Evolutionary conservation across 208 protist species (phyloP).

Genomic region (Trypanosoma mega): DNA sequence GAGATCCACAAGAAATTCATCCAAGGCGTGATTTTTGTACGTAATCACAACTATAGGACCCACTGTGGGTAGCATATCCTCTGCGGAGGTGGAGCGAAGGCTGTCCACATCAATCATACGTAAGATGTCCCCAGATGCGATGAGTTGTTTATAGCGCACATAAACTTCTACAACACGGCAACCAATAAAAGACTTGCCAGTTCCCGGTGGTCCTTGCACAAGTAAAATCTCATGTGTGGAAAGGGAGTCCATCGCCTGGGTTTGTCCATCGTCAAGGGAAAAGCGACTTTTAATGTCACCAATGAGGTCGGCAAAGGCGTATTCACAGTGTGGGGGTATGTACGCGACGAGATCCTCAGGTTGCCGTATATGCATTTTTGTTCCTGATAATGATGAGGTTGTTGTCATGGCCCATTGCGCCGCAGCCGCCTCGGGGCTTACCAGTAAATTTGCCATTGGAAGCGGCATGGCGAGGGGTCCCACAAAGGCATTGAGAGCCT

Average conservation of each 20-base stretch:
- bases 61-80: conserved; percentile 65
- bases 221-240: conserved; percentile 74
- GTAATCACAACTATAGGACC: conserved; percentile 92
- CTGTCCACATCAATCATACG: conserved; percentile 79
- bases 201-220: conserved; percentile 93
- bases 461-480: conserved; percentile 86
- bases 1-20: conserved; percentile 90
- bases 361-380: not conserved
- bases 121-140: conserved; percentile 85
- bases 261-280: conserved; percentile 76
- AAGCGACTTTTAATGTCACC: conserved; percentile 56
- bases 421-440: conserved; percentile 30
- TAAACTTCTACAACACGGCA: conserved; percentile 89
- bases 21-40: conserved; percentile 96
- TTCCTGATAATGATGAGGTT: not conserved
- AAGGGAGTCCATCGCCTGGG: conserved; percentile 67
- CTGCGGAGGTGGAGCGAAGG: conserved; percentile 42
- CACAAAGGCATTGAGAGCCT: conserved; percentile 68
- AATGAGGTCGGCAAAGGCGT: conserved; percentile 74
- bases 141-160: conserved; percentile 86
- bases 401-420: too few species aligned
- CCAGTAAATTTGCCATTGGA: conserved; percentile 52
- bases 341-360: conserved; percentile 43
- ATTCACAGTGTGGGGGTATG: conserved; percentile 79
- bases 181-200: conserved; percentile 95